A percentile compares a stretch with the other conserved stretches of the same genome.
Evolutionary conservation across 345 rosid species (phyloP).

Genomic region (Psidium guajava): DNA sequence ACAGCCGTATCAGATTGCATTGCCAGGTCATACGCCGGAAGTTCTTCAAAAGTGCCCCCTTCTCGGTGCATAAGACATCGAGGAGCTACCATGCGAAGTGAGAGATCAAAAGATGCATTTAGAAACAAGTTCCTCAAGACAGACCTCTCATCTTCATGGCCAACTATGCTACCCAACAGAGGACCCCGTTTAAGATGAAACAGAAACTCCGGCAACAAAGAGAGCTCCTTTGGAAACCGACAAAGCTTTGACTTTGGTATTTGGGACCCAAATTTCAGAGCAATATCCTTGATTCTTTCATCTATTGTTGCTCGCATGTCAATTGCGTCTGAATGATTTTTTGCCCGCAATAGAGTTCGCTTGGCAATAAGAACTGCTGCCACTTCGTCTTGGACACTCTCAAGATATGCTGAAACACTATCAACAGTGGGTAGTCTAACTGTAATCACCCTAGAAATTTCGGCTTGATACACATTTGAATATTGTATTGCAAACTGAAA

Average conservation of each 20-base stretch:
- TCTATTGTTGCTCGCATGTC: constrained; percentile 69
- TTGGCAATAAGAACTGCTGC: constrained; percentile 85
- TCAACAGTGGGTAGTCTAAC: constrained; percentile 74
- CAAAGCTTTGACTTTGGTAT: constrained; percentile 71
- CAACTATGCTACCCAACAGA: constrained; percentile 85
- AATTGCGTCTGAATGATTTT: constrained; percentile 47
- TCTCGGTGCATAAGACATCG: constrained; percentile 92
- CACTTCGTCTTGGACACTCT: constrained; percentile 76
- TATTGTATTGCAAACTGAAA: constrained; percentile 81
- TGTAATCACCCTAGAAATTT: constrained; percentile 78
- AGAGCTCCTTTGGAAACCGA: constrained; percentile 80
- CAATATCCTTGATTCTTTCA: constrained; percentile 89
- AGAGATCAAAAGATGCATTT: constrained; percentile 85
- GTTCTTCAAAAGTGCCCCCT: constrained; percentile 95
- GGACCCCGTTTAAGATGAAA: constrained; percentile 95
- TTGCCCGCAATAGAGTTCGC: constrained; percentile 76
- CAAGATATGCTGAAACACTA: constrained; percentile 76
- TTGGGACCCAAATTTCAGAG: constrained; percentile 66
- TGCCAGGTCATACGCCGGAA: constrained; percentile 81
- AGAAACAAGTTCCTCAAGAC: constrained; percentile 77
- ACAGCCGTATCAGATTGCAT: constrained; percentile 99
- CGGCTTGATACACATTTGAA: constrained; percentile 78
- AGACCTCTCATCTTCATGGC: constrained; percentile 97
- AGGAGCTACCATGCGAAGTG: constrained; percentile 92
- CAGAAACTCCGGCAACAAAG: constrained; percentile 66